Base-by-base conservation (phyloP, 2,329 filamentous ascomycete genomes). In the Aspergillus brunneoviolaceus region DNA sequence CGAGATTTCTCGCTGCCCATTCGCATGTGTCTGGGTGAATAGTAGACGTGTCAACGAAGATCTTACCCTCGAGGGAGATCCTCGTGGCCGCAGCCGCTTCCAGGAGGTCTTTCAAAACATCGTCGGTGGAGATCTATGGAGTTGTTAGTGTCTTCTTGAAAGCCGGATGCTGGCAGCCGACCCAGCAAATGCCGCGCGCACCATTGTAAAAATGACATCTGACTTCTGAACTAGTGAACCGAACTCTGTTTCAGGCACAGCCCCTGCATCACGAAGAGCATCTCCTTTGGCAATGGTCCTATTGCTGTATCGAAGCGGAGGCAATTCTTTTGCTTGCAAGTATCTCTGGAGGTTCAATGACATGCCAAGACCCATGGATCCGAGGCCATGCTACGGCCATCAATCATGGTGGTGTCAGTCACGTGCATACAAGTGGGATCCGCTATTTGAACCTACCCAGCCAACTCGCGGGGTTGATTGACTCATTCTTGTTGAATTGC, bases 341-440 rank as follows among this genome's bases (percentile, higher is more conserved):
- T 83, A 69, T 27, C 72, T 77, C 47, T 84, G 82, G 0, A 84
- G 71, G 59, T 84, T 84, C 6, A 68, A 71, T 1, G 81, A 79
- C 82, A 84, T 84, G 1, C 69, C 72, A 0, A 77, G 69, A 1
- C 82, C 82, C 81, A 84, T 84, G 0, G 80, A 84, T 1, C 82
- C 81, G 0, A 84, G 75, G 4, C 82, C 82, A 27, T 27, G 9
- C 27, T 27, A 27, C 2, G 7, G 27, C 7, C 3, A 23, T 23
- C 23, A 23, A 27, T 27, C 27, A 27, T 9, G 1, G 3, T 23
- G 27, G 27, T 27, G 7, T 23, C 23, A 27, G 27, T 27, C 27
- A 27, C 27, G 27, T 27, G 27, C 27, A 27, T 27, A 9, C 7
- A 9, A 27, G 7, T 27, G 27, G 7, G 9, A 9, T 27, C 27